Evolutionary conservation across 768 basidiomycete species (phyloP).

Genomic region (Trametes sanguinea): DNA sequence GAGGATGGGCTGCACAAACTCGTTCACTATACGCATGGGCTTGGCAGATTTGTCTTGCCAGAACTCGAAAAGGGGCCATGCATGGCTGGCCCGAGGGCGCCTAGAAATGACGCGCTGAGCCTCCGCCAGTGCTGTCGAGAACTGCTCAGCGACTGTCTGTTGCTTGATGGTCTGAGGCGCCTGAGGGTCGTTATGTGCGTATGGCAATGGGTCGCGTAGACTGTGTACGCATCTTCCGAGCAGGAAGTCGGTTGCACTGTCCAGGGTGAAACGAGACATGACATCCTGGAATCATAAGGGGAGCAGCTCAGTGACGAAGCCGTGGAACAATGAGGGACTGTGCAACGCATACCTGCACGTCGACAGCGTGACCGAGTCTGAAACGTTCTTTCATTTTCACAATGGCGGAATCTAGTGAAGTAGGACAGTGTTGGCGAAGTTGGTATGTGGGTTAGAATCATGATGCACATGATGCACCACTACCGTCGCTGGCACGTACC

Average conservation of each 20-base stretch:
- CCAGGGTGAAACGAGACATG: slow-evolving; percentile 50
- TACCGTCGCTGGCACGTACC: slow-evolving; percentile 23
- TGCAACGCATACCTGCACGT: slow-evolving; percentile 30
- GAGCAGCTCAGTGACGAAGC: too few relatives aligned
- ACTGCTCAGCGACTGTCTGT: slow-evolving; percentile 15
- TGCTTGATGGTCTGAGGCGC: background rate
- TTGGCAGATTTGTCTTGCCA: slow-evolving; percentile 33
- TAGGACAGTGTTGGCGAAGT: background rate
- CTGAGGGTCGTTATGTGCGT: slow-evolving; percentile 5
- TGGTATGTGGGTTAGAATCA: too few relatives aligned
- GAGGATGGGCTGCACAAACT: slow-evolving; percentile 44
- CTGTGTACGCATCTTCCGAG: slow-evolving; percentile 48
- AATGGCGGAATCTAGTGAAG: background rate
- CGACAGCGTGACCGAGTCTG: slow-evolving; percentile 30
- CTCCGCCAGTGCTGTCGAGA: slow-evolving; percentile 32
- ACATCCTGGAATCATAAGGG: slow-evolving; percentile 37
- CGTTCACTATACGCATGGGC: slow-evolving; percentile 42
- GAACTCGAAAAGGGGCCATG: slow-evolving; percentile 46
- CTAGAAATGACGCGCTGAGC: slow-evolving; percentile 35
- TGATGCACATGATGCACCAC: too few relatives aligned
- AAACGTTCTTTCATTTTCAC: slow-evolving; percentile 32
- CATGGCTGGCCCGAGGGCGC: slow-evolving; percentile 34
- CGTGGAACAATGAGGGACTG: too few relatives aligned
- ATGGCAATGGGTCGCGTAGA: slow-evolving; percentile 29
- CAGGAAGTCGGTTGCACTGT: slow-evolving; percentile 56